Percentiles rank a stretch among this genome's conserved stretches.
Evolutionary conservation across 495 filamentous ascomycete species (phyloP).

Genomic region (Penicillium steckii): DNA sequence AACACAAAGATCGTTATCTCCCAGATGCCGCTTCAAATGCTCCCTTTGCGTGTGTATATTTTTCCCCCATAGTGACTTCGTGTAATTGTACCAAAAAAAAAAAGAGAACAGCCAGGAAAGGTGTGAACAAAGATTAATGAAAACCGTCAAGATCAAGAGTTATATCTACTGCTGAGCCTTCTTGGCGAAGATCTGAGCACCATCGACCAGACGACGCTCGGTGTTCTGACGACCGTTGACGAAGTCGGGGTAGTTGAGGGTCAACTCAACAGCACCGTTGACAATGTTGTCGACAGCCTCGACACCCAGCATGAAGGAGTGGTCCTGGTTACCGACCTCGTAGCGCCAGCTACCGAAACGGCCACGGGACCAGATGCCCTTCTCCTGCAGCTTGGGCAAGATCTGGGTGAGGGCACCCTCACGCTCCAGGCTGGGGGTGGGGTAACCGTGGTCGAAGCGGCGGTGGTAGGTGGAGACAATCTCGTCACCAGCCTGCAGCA

Average conservation of each 20-base stretch:
- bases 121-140: background rate
- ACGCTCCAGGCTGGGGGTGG: constrained; percentile 90
- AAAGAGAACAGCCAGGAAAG: background rate
- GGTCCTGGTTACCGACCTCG: constrained; percentile 96
- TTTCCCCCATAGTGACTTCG: constrained; percentile 27
- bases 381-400: constrained; percentile 84
- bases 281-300: constrained; percentile 96
- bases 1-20: constrained; percentile 30
- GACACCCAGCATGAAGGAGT: constrained; percentile 98
- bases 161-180: constrained; percentile 40
- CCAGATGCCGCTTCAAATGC: constrained; percentile 36
- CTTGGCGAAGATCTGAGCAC: constrained; percentile 62
- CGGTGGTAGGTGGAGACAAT: constrained; percentile 99
- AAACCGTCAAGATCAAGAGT: constrained; percentile 10
- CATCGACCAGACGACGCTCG: constrained; percentile 84
- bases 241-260: constrained; percentile 98
- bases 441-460: constrained; percentile 98
- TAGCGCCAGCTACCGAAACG: constrained; percentile 99
- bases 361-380: constrained; percentile 92
- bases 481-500: constrained; percentile 87
- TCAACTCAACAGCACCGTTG: constrained; percentile 91
- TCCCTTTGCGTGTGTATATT: constrained; percentile 21
- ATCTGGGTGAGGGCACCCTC: constrained; percentile 92
- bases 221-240: constrained; percentile 88
- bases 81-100: constrained; percentile 25